Base-by-base conservation (phyloP, 441 rosid species). In the Populus hybrid region DNA sequence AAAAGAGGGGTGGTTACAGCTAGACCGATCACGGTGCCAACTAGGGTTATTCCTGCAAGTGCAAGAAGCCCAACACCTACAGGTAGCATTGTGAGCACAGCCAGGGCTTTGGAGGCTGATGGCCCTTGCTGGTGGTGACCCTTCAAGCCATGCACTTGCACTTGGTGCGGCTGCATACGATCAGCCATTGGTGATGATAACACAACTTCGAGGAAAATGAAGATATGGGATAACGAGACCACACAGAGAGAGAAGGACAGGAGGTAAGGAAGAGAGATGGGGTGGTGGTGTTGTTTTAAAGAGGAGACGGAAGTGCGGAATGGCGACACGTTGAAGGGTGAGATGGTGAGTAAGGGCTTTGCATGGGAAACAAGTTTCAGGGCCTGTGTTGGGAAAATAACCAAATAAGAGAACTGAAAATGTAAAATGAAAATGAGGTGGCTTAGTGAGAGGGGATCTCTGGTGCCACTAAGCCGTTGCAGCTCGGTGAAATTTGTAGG, bases 281-380 rank as follows among this genome's bases (percentile, higher is more conserved):
- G 14, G 30, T 18, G 8, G 76, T 9, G 80, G 53, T 1, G 9
- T 1, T 40, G 9, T 61, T 78, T 69, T 81, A 82, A 72, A 82
- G 78, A 71, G 75, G 21, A 35, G 59, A 1, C 46, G 78, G 78
- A 75, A 71, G 57, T 14, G 65, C 73, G 30, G 63, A 36, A 46
- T 20, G 75, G 67, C 73, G 97, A 91, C 98, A 88, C 95, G 93
- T 88, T 75, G 80, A 83, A 68, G 20, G 78, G 71, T 74, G 81
- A 87, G 82, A 87, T 84, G 91, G 78, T 78, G 92, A 90, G 86
- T 79, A 81, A 87, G 82, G 86, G 91, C 82, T 84, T 80, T 93
- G 96, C 98, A 90, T 89, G 97, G 75, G 75, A 64, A 86, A 90
- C 97, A 92, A 79, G 93, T 90, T 90, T 86, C 97, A 80, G n/a